Conservation (phyloP, 805 yeast genomes). For the Yarrowia sp. region DNA sequence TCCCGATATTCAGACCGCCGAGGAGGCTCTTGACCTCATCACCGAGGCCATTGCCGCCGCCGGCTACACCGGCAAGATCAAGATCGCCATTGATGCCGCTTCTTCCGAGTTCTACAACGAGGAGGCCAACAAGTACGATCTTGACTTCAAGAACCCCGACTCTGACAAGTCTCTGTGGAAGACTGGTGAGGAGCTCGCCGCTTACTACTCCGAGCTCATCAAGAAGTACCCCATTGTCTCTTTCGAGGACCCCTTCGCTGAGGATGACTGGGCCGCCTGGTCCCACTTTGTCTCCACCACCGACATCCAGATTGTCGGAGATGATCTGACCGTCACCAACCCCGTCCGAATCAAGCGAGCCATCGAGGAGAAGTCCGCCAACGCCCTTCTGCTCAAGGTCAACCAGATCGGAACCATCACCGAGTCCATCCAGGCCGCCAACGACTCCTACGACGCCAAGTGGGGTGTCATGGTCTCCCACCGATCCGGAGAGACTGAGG, state of each 20-base stretch:
- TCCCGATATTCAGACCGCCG: constrained; percentile 91
- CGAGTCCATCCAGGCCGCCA: constrained; percentile 96
- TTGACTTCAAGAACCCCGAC: constrained; percentile 97
- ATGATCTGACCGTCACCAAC: constrained; percentile 98
- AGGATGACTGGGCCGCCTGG: constrained; percentile 99
- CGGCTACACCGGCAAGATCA: constrained; percentile 90
- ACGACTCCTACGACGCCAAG: constrained; percentile 89
- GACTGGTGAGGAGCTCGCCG: constrained; percentile 81
- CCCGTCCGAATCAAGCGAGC: constrained; percentile 91
- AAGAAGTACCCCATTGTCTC: constrained; percentile 96
- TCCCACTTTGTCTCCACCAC: constrained; percentile 64
- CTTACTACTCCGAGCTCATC: constrained; percentile 73
- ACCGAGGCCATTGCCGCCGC: constrained; percentile 84
- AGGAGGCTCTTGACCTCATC: constrained; percentile 95
- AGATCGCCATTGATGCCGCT: constrained; percentile 94
- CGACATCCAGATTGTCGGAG: constrained; percentile 90
- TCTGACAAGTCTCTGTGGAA: constrained; percentile 90
- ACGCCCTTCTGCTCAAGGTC: constrained; percentile 93
- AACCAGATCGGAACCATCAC: constrained; percentile 97
- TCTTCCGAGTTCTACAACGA: constrained; percentile 97
- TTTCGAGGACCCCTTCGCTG: constrained; percentile 98
- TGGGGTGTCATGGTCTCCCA: constrained; percentile 99
- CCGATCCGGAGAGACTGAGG: constrained; percentile 99
- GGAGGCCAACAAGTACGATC: constrained; percentile 76
- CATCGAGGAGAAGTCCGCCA: constrained; percentile 92